A percentile compares a stretch with the other conserved stretches of the same genome.
These are phyloP conservation scores for Cryptococcus deneoformans DNA, from an alignment of 1,284 basidiomycete species.

Conservation along the genomic window DNA sequence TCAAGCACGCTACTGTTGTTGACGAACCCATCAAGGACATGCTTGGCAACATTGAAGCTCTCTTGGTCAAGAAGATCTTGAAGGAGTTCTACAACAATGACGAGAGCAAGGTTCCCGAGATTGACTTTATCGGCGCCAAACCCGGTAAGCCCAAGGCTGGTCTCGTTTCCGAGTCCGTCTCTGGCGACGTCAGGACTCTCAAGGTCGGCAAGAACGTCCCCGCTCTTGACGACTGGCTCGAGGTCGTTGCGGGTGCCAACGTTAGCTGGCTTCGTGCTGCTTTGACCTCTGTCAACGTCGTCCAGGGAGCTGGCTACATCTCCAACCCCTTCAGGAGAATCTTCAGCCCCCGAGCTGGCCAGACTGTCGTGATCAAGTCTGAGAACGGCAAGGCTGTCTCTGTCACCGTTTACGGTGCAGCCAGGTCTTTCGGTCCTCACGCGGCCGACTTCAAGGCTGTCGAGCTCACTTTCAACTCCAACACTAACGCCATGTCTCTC, in stretches of 20 bases:
- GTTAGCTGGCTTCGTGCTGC: slow-evolving; percentile 87
- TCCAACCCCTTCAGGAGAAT: slow-evolving; percentile 88
- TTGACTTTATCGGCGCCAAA: slow-evolving; percentile 78
- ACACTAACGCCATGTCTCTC: slow-evolving; percentile 46
- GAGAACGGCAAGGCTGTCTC: slow-evolving; percentile 52
- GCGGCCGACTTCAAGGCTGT: slow-evolving; percentile 77
- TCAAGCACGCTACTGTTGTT: slow-evolving; percentile 78
- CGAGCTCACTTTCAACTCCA: slow-evolving; percentile 63
- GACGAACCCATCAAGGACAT: slow-evolving; percentile 93
- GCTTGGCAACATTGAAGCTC: slow-evolving; percentile 78
- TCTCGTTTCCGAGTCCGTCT: slow-evolving; percentile 55
- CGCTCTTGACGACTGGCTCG: slow-evolving; percentile 70
- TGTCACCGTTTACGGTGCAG: slow-evolving; percentile 68
- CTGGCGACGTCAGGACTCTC: slow-evolving; percentile 58
- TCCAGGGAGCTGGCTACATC: slow-evolving; percentile 78
- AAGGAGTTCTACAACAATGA: slow-evolving; percentile 78
- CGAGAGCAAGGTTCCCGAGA: slow-evolving; percentile 67
- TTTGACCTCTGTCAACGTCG: slow-evolving; percentile 73
- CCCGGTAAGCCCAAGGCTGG: slow-evolving; percentile 50
- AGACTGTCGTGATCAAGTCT: slow-evolving; percentile 61
- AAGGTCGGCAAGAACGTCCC: slow-evolving; percentile 61
- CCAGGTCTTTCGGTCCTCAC: slow-evolving; percentile 75
- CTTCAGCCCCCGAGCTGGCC: slow-evolving; percentile 74
- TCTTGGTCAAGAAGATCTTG: slow-evolving; percentile 77
- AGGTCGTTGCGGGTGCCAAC: slow-evolving; percentile 73